Evolutionary conservation across 1,139 yeast genomes (phyloP).

Genomic region (Magnusiomyces ingens): DNA sequence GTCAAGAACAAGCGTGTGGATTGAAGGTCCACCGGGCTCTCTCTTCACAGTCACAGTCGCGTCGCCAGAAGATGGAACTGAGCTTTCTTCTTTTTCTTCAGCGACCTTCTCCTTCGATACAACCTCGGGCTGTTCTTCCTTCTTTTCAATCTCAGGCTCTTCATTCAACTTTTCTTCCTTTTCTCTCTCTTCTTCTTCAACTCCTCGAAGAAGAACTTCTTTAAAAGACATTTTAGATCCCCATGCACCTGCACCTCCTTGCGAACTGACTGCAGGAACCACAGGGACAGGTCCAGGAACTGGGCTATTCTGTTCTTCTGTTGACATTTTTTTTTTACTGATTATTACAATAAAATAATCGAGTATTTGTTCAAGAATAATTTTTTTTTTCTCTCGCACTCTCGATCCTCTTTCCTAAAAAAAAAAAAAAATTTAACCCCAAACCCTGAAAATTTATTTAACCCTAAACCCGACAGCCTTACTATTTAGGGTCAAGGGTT

Average conservation of each 20-base stretch:
- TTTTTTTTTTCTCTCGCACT: not conserved
- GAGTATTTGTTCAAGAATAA: too few relatives aligned
- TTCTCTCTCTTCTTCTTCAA: conserved; percentile 25
- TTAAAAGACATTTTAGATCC: conserved; percentile 11
- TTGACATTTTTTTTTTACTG: not conserved
- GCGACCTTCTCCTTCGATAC: conserved; percentile 23
- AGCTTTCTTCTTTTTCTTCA: too few relatives aligned
- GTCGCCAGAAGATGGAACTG: not conserved
- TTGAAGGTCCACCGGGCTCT: not conserved
- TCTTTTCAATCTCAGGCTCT: conserved; percentile 7
- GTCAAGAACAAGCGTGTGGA: conserved; percentile 56
- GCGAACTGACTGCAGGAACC: too few relatives aligned
- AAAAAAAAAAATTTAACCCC: not conserved
- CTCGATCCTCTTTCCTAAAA: not conserved
- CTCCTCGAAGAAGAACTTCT: conserved; percentile 31
- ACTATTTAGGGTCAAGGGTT: not conserved
- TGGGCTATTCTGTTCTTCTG: too few relatives aligned
- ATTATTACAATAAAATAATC: not conserved
- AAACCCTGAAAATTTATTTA: too few relatives aligned
- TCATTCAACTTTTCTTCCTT: too few relatives aligned
- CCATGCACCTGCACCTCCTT: too few relatives aligned
- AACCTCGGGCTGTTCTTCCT: conserved; percentile 23
- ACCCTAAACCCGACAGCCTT: too few relatives aligned
- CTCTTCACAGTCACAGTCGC: conserved; percentile 1
- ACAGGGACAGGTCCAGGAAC: too few relatives aligned